A percentile compares a stretch with the other conserved stretches of the same genome.
Evolutionary conservation across 345 rosid species (phyloP).

Genomic region (Euclidium syriacum): DNA sequence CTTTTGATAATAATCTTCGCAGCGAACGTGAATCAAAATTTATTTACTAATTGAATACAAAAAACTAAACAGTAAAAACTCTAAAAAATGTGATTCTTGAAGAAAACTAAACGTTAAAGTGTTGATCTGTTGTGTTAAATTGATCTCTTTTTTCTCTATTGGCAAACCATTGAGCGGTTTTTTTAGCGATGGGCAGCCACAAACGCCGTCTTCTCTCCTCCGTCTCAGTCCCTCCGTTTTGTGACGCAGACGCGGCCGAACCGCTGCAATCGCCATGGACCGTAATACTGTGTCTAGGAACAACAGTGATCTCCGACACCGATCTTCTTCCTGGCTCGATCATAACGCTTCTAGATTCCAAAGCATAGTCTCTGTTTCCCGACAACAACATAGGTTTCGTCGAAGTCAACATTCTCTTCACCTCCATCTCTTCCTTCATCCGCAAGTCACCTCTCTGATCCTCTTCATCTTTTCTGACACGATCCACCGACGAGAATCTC

Average conservation of each 20-base stretch:
- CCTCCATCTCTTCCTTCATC: conserved; percentile 62
- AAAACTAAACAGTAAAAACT: not conserved
- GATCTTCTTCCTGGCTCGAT: conserved; percentile 49
- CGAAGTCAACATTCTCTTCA: conserved; percentile 43
- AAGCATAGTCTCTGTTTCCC: conserved; percentile 20
- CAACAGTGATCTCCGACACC: conserved; percentile 64
- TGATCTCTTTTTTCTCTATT: conserved; percentile 49
- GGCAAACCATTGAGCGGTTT: conserved; percentile 73
- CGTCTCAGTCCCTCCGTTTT: conserved; percentile 19
- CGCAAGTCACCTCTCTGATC: conserved; percentile 31
- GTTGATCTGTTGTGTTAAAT: conserved; percentile 19
- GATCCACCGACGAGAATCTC: conserved; percentile 37
- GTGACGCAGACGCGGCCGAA: conserved; percentile 27
- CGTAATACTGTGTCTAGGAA: conserved; percentile 45
- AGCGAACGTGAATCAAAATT: too few relatives aligned
- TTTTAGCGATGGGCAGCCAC: conserved; percentile 79
- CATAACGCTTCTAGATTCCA: conserved; percentile 28
- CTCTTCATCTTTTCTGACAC: conserved; percentile 22
- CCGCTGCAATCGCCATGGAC: conserved; percentile 19
- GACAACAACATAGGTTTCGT: conserved; percentile 27
- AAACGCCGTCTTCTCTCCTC: conserved; percentile 47
- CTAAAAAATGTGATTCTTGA: not conserved
- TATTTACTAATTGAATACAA: too few relatives aligned
- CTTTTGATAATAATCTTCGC: too few relatives aligned
- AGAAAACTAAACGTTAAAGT: conserved; percentile 34